Evolutionary conservation across 2,329 filamentous ascomycete species (phyloP), one percentile per base, ranked within the genome.

Genomic region (Lachnellula subtilissima): DNA sequence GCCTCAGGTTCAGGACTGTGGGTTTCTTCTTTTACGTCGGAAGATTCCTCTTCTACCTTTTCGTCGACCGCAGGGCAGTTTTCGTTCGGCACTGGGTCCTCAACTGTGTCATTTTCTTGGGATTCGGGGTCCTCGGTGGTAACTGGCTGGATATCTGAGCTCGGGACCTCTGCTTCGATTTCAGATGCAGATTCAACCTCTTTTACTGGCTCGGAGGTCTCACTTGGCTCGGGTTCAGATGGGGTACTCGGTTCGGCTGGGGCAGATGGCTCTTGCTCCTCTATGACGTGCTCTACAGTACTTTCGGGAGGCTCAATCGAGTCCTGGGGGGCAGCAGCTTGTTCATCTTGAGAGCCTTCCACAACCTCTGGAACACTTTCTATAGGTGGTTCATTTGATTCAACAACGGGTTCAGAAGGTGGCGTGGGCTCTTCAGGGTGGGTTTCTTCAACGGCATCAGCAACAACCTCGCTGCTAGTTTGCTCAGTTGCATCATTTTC

Each of bases 371-470:
- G 17, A 17, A 22, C 9, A 43, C 17, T 22, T 22, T 17, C n/a
- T 17, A n/a, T 11, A 17, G 14, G 15, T 22, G 40, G 17, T 22
- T 17, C n/a, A 17, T 17, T 22, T 43, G 17, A 17, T 11, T 43
- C 40, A 43, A 22, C n/a, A 43, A 35, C 22, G 48, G 43, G 11
- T n/a, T 40, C 40, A 39, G 45, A 35, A 17, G 52, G 52, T 28
- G 52, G 45, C 5, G 52, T 48, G 15, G 52, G 46, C 28, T 54
- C 52, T 17, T 48, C 47, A 8, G 47, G 6, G 12, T n/a, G 37
- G 7, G 12, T 39, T 39, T 39, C 37, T 14, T 15, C 37, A n/a
- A 48, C 28, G 12, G n/a, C 17, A 25, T 9, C 47, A 32, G 14
- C 23, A 19, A 25, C 25, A 32, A 14, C n/a, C 12, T 14, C 19